A percentile compares a stretch with the other conserved stretches of the same genome.
phyloP scores from a whole-genome alignment of 1,284 basidiomycete species.

The Coniferiporia weirii region DNA sequence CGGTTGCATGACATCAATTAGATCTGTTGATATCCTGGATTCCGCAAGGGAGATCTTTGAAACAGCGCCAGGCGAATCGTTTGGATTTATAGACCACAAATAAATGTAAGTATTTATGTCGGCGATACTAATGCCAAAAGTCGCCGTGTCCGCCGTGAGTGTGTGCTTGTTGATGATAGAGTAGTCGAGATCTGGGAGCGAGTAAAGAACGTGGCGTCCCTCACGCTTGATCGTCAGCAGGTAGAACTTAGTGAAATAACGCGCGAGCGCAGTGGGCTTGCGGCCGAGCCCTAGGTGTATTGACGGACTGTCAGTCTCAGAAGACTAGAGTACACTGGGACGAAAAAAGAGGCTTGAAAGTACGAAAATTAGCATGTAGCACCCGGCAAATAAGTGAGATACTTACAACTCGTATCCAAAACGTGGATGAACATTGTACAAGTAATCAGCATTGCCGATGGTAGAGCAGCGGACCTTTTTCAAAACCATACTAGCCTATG shows the following conservation, averaged over 20 bases:
- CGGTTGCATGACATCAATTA: constrained; percentile 9
- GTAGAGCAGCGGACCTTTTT: not conserved
- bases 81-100: constrained; percentile 29
- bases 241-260: constrained; percentile 12
- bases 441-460: not conserved
- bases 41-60: constrained; percentile 26
- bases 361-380: not conserved
- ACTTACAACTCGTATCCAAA: not conserved
- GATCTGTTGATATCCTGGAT: constrained; percentile 20
- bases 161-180: constrained; percentile 10
- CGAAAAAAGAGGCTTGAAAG: constrained; percentile 7
- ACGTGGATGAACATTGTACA: not conserved
- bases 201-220: constrained; percentile 12
- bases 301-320: not conserved
- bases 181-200: constrained; percentile 19
- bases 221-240: constrained; percentile 13
- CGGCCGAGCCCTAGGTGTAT: not conserved
- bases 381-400: not conserved
- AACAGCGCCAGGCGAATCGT: constrained; percentile 20
- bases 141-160: constrained; percentile 17
- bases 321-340: constrained; percentile 6
- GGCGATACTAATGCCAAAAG: constrained; percentile 25
- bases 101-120: constrained; percentile 28
- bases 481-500: not conserved
- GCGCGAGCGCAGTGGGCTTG: constrained; percentile 2